These are phyloP conservation scores for Cryptococcus maquisensis DNA, from an alignment of 1,284 basidiomycete species.

Conservation along the genomic window DNA sequence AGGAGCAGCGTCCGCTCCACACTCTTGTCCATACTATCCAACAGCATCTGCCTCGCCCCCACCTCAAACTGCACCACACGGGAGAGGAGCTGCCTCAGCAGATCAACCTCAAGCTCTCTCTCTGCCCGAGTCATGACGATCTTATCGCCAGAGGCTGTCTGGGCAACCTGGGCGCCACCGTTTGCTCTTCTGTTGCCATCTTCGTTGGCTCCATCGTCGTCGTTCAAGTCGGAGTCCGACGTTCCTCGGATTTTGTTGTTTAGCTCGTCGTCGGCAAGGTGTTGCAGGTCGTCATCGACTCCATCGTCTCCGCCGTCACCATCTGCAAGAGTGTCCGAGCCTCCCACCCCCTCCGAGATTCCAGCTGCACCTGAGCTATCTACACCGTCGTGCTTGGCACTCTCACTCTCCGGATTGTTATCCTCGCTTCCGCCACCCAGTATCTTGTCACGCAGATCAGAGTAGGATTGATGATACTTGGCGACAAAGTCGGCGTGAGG, in stretches of 20 bases:
- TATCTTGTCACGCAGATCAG: slow-evolving; percentile 20
- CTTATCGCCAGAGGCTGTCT: not conserved
- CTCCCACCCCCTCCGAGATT: not conserved
- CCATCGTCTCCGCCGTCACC: not conserved
- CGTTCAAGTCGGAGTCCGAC: not conserved
- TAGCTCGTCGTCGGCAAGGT: not conserved
- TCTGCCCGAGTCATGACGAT: slow-evolving; percentile 3
- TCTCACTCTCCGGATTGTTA: not conserved
- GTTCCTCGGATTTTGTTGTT: not conserved
- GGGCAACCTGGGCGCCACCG: not conserved
- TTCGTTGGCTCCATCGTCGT: not conserved
- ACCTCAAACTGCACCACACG: slow-evolving; percentile 36
- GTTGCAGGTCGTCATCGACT: not conserved
- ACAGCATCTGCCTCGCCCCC: slow-evolving; percentile 37
- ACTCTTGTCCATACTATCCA: slow-evolving; percentile 40
- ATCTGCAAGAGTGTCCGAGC: not conserved
- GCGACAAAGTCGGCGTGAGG: slow-evolving; percentile 43
- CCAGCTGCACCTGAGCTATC: not conserved
- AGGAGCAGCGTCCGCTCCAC: slow-evolving; percentile 37
- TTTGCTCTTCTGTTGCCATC: not conserved
- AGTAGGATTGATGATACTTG: slow-evolving; percentile 31
- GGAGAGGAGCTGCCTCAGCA: slow-evolving; percentile 33
- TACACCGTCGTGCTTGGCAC: not conserved
- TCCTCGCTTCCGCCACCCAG: slow-evolving; percentile 5
- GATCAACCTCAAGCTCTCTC: slow-evolving; percentile 21